Evolutionary conservation across 345 rosid species (phyloP).

Genomic region (Erucastrum elatum): DNA sequence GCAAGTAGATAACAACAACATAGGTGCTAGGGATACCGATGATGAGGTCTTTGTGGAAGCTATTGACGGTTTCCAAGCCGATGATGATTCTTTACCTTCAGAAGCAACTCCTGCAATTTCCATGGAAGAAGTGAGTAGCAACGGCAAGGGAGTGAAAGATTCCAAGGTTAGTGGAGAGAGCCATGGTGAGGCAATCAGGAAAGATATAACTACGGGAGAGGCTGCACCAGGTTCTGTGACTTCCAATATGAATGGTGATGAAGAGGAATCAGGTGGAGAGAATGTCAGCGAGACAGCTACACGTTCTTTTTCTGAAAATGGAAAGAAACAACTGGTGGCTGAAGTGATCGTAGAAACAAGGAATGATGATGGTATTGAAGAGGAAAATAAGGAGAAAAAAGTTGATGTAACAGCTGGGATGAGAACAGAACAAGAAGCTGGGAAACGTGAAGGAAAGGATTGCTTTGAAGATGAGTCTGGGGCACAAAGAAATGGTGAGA

Average conservation of each 20-base stretch:
- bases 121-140: too few species aligned
- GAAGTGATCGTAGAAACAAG: constrained; percentile 20
- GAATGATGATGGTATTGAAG: constrained; percentile 20
- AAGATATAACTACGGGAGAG: constrained; percentile 47
- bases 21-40: constrained; percentile 38
- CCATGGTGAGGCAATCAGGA: neutral
- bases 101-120: too few species aligned
- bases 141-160: neutral
- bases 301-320: constrained; percentile 9
- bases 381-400: constrained; percentile 30
- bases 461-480: constrained; percentile 11
- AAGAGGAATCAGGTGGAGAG: constrained; percentile 24
- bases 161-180: constrained; percentile 15
- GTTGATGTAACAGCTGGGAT: constrained; percentile 32
- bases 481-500: constrained; percentile 28
- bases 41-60: constrained; percentile 82
- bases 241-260: constrained; percentile 33
- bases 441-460: constrained; percentile 31
- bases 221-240: constrained; percentile 35
- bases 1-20: constrained; percentile 10
- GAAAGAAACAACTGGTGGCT: constrained; percentile 17
- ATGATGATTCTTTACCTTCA: too few species aligned
- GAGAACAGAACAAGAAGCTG: constrained; percentile 22
- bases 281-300: constrained; percentile 32
- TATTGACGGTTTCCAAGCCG: constrained; percentile 34